These are phyloP conservation scores for Dryas alaskensis DNA, from an alignment of 306 rosid genomes.

Conservation along the genomic window DNA sequence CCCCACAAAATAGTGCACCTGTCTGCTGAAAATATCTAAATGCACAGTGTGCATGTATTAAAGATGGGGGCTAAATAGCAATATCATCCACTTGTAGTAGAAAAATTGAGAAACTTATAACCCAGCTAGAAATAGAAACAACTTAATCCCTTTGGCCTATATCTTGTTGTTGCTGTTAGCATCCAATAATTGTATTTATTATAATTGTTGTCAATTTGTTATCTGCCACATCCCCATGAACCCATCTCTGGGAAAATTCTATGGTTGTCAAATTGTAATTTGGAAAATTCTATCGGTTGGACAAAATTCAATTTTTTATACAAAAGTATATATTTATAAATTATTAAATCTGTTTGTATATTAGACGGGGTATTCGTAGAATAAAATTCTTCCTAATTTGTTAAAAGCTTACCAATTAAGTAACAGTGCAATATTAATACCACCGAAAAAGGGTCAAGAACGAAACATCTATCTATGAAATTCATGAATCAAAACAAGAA, in stretches of 20 bases:
- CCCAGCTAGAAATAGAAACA: neutral
- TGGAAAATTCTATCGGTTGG: too few relatives aligned
- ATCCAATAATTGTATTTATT: neutral
- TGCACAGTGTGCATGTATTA: too few relatives aligned
- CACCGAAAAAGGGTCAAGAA: neutral
- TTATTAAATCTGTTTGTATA: too few relatives aligned
- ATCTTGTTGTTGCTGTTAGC: neutral
- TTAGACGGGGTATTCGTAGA: too few relatives aligned
- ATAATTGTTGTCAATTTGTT: conserved; percentile 4
- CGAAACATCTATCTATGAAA: neutral
- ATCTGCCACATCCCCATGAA: neutral
- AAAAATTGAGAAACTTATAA: too few relatives aligned
- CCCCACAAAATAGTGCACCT: neutral
- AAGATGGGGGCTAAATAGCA: too few relatives aligned
- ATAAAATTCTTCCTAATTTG: neutral
- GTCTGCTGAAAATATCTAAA: neutral
- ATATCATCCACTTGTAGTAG: too few relatives aligned
- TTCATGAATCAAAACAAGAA: neutral
- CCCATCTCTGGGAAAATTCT: neutral
- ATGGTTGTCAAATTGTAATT: too few relatives aligned
- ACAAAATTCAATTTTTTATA: too few relatives aligned
- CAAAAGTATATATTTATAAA: too few relatives aligned
- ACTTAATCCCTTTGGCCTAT: neutral
- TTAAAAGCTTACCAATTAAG: neutral
- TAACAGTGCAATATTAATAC: neutral